Conservation (phyloP, 2,329 filamentous ascomycete genomes). For the Penicillium sp. region DNA sequence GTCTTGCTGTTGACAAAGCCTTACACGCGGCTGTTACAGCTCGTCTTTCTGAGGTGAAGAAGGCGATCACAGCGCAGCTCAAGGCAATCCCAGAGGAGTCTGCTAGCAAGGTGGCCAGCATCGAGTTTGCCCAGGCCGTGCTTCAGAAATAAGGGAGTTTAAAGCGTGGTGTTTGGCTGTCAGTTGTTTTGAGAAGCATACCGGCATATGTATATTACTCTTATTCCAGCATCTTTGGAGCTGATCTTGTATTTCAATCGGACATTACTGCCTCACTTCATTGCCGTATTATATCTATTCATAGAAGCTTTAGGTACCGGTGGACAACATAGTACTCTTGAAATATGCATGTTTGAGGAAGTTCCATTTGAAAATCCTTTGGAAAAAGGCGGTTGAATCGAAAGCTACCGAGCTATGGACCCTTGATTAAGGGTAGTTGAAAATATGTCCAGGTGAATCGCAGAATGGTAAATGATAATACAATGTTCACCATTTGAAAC, state of each 20-base stretch:
- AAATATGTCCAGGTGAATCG: neutral
- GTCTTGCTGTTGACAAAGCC: conserved; percentile 25
- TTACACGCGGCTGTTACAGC: conserved; percentile 26
- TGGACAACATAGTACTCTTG: neutral
- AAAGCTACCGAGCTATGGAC: neutral
- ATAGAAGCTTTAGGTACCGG: neutral
- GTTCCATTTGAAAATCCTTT: no score
- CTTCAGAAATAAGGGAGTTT: neutral
- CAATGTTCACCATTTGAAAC: neutral
- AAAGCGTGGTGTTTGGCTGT: neutral
- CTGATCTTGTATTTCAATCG: conserved; percentile 21
- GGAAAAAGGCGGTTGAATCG: neutral
- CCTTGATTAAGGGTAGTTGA: neutral
- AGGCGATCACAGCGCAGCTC: conserved; percentile 17
- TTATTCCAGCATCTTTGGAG: conserved; percentile 17
- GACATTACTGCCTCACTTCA: neutral
- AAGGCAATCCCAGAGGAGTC: neutral
- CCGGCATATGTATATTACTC: conserved; percentile 23
- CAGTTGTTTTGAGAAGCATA: conserved; percentile 4
- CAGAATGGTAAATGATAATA: neutral
- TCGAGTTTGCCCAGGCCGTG: neutral
- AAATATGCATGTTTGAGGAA: no score
- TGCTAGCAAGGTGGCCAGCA: neutral
- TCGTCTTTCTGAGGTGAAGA: conserved; percentile 46
- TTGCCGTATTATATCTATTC: neutral